A percentile compares a stretch with the other conserved stretches of the same genome.
phyloP scores from a whole-genome alignment of 176 grass and related monocot genomes.

The Cocos nucifera region DNA sequence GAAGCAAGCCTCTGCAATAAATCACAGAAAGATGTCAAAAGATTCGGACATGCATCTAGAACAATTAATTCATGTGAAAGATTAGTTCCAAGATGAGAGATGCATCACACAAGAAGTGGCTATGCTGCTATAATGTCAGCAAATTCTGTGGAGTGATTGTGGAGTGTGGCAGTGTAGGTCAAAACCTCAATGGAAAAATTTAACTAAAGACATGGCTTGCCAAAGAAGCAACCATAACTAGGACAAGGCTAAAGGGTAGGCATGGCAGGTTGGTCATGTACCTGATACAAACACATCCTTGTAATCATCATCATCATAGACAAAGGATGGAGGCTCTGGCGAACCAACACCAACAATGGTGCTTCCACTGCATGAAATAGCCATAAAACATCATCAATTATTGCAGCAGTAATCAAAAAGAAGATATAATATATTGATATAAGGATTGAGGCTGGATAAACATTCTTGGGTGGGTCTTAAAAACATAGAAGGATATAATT shows the following conservation, averaged over 20 bases:
- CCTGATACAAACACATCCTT: slow-evolving; percentile 93
- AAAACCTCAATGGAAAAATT: too few relatives aligned
- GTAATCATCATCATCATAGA: slow-evolving; percentile 87
- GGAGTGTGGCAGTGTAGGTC: too few relatives aligned
- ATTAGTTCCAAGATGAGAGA: neutral
- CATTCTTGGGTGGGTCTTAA: too few relatives aligned
- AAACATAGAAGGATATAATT: too few relatives aligned
- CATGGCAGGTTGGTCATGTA: slow-evolving; percentile 21
- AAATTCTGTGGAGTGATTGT: too few relatives aligned
- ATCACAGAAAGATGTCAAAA: slow-evolving; percentile 9
- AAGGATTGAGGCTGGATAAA: too few relatives aligned
- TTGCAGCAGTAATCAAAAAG: neutral
- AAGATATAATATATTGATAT: neutral
- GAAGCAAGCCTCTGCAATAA: slow-evolving; percentile 62
- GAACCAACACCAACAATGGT: slow-evolving; percentile 88
- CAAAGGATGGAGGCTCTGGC: slow-evolving; percentile 80
- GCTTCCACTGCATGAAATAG: slow-evolving; percentile 68
- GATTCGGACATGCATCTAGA: neutral
- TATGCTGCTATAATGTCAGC: too few relatives aligned
- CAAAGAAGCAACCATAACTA: too few relatives aligned
- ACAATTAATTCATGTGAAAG: neutral
- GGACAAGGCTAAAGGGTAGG: too few relatives aligned
- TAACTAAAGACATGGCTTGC: too few relatives aligned
- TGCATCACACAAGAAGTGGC: too few relatives aligned
- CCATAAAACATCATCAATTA: neutral